Conservation (phyloP, 352 stramenopile genomes). For the Phytopythium delawarense region DNA sequence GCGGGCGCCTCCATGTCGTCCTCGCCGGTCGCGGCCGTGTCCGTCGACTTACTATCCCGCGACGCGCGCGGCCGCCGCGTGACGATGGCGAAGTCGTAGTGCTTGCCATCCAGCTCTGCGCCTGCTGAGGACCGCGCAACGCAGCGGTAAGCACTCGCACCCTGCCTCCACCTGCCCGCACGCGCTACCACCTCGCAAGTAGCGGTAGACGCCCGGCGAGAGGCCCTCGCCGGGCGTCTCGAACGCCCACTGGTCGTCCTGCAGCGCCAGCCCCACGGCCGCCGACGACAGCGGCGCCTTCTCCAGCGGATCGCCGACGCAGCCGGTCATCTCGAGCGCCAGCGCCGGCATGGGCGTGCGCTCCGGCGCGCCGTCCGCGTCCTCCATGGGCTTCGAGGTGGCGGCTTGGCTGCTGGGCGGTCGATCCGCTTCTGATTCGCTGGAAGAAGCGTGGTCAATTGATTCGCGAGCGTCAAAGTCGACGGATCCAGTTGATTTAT, state of each 20-base stretch:
- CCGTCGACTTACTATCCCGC: slow-evolving; percentile 14
- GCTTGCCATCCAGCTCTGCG: slow-evolving; percentile 37
- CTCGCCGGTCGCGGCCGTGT: background rate
- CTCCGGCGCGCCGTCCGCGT: slow-evolving; percentile 27
- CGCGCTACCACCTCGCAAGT: slow-evolving; percentile 32
- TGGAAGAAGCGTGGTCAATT: background rate
- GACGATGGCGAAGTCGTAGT: slow-evolving; percentile 78
- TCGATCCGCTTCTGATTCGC: background rate
- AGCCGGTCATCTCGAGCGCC: slow-evolving; percentile 7
- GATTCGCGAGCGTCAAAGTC: background rate
- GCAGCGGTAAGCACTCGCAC: background rate
- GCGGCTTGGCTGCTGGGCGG: background rate
- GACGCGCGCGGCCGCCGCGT: slow-evolving; percentile 33
- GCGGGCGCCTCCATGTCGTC: background rate
- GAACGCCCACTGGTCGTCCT: slow-evolving; percentile 61
- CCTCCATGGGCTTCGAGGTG: slow-evolving; percentile 20
- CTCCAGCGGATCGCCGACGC: slow-evolving; percentile 3
- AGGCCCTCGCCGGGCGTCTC: slow-evolving; percentile 30
- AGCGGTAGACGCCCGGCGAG: slow-evolving; percentile 41
- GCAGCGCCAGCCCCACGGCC: slow-evolving; percentile 44
- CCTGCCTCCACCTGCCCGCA: background rate
- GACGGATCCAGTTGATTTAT: background rate
- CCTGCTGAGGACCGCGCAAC: slow-evolving; percentile 9
- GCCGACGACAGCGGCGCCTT: slow-evolving; percentile 42
- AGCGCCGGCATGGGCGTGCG: slow-evolving; percentile 19